Percentiles rank a stretch among this genome's conserved stretches.
Conservation (phyloP, 768 basidiomycete genomes). For the Tephrocybe sp. region DNA sequence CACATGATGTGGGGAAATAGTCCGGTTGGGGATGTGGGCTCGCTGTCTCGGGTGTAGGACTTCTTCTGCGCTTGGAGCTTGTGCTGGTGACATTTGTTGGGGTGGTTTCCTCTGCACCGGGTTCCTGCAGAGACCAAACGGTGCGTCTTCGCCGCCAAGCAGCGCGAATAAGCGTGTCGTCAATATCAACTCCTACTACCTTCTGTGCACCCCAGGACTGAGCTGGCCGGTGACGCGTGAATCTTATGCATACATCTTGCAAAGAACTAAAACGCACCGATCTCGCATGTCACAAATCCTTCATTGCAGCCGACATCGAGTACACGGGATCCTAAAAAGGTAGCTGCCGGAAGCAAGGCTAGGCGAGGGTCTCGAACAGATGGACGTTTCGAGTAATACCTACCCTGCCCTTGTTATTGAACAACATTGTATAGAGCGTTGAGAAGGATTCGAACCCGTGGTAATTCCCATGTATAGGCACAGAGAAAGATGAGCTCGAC, state of each 20-base stretch:
- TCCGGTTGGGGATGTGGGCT: constrained; percentile 24
- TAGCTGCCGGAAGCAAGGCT: constrained; percentile 49
- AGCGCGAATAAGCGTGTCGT: constrained; percentile 65
- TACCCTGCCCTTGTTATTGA: constrained; percentile 23
- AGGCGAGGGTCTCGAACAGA: constrained; percentile 63
- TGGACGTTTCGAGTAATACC: constrained; percentile 80
- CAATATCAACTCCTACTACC: constrained; percentile 86
- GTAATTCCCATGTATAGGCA: constrained; percentile 71
- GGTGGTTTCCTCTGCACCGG: constrained; percentile 19
- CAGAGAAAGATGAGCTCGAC: constrained; percentile 13
- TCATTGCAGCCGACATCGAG: constrained; percentile 89
- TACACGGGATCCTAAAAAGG: constrained; percentile 59
- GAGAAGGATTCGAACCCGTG: constrained; percentile 46
- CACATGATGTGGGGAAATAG: constrained; percentile 79
- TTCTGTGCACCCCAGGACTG: constrained; percentile 61
- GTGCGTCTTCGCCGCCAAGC: constrained; percentile 74
- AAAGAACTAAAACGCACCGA: too few relatives aligned
- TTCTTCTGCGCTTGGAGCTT: constrained; percentile 19
- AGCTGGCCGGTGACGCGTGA: constrained; percentile 40
- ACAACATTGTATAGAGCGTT: background rate
- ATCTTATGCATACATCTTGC: too few relatives aligned
- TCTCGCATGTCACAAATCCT: constrained; percentile 82
- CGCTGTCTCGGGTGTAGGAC: background rate
- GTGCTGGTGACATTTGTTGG: background rate
- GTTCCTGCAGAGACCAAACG: constrained; percentile 70